phyloP scores from a whole-genome alignment of 1,284 basidiomycete species.

The Dichomitus squalens region DNA sequence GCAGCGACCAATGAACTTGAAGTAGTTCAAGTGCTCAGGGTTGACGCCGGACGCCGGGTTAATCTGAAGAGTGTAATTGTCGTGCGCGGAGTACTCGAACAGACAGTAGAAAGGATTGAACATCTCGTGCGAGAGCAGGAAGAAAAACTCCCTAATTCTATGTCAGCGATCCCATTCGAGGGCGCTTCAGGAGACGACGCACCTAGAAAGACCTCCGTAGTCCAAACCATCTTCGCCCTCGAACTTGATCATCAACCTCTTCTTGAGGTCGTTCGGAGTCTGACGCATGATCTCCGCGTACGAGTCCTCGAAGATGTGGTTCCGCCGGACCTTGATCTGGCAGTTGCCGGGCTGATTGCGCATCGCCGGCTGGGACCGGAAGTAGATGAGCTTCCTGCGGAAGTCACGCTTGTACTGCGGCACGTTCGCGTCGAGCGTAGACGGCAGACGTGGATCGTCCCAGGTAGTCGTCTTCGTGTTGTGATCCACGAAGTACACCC shows the following conservation, averaged over 20 bases:
- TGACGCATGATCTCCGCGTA: slow-evolving; percentile 96
- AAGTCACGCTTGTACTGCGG: slow-evolving; percentile 99
- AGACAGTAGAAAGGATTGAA: slow-evolving; percentile 99
- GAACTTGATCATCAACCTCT: slow-evolving; percentile 97
- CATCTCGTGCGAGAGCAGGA: slow-evolving; percentile 98
- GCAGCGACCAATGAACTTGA: slow-evolving; percentile 97
- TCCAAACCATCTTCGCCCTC: slow-evolving; percentile 98
- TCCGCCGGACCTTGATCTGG: slow-evolving; percentile 93
- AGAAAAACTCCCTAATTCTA: slow-evolving; percentile 92
- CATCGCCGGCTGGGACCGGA: slow-evolving; percentile 96
- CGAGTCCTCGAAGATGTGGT: slow-evolving; percentile 95
- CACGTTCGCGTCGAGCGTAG: slow-evolving; percentile 86
- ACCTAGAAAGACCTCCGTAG: slow-evolving; percentile 97
- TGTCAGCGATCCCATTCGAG: background rate
- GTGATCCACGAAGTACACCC: slow-evolving; percentile 97
- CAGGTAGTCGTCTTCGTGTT: slow-evolving; percentile 95
- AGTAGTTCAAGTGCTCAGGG: slow-evolving; percentile 98
- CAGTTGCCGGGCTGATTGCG: slow-evolving; percentile 90
- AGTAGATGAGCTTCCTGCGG: slow-evolving; percentile 97
- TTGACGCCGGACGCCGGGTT: slow-evolving; percentile 98
- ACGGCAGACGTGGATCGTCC: slow-evolving; percentile 92
- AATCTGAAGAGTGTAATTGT: slow-evolving; percentile 99
- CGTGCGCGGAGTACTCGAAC: slow-evolving; percentile 99
- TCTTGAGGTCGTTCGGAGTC: slow-evolving; percentile 93
- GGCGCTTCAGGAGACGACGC: slow-evolving; percentile 25